Evolutionary conservation across 495 filamentous ascomycete species (phyloP), one percentile per base, ranked within the genome.

Genomic region (Aspergillus kassunensis): DNA sequence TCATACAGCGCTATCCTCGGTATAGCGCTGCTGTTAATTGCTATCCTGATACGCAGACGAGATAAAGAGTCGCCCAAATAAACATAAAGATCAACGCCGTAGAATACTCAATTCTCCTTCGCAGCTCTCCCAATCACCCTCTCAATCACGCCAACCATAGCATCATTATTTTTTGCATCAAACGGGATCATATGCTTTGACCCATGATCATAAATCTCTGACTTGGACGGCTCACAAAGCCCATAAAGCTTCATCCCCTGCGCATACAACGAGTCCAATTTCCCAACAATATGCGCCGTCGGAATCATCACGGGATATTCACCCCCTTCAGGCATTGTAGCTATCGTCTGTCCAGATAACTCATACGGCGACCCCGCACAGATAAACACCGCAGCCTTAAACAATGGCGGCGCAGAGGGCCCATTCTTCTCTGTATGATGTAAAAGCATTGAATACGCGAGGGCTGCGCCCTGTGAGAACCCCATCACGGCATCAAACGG

Each of bases 21-120:
- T 4, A 57, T 82, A 45, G 60, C 80, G 55, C 61, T 76, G 24
- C 59, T 84, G 45, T 62, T 86, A 36, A 72, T 77, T 55, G 78
- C 78, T 43, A 62, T 81, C 40, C 62, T 80, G 56, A 47, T 81
- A 36, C 74, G 75, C 10, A 72, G 65, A 20, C 70, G 76, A 63
- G 65, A 63, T 61, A 68, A 37, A 43, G 43, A 49, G 29, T 18
- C 24, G n/a, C 35, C 53, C 20, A 52, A 47, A 35, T 35, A 61
- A 15, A 20, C 40, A 44, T 41, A 25, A 48, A 10, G 7, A 24
- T 11, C 46, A 19, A 21, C 24, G 9, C 24, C 24, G 24, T 27
- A 27, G 9, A 27, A 27, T 27, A 4, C 4, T 4, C 24, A 9
- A 4, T 27, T 27, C 24, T 4, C 24, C 24, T 34, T 44, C 19